These are phyloP conservation scores for Thozetella sp. DNA, from an alignment of 495 filamentous ascomycete species.

Conservation along the genomic window DNA sequence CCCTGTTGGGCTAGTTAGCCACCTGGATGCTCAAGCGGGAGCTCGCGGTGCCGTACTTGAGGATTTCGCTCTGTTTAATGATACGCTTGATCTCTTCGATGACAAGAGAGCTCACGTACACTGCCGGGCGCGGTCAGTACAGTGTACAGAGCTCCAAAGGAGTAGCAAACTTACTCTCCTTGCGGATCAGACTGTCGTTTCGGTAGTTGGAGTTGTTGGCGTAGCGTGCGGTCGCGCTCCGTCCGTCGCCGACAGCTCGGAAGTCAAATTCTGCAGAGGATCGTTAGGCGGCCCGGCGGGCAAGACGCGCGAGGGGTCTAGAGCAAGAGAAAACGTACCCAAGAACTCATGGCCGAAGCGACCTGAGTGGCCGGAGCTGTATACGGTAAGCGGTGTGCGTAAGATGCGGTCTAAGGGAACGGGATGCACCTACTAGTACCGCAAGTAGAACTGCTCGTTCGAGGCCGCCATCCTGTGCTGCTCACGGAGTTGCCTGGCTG, in stretches of 20 bases:
- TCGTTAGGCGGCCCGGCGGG: conserved; percentile 10
- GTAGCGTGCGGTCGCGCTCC: conserved; percentile 92
- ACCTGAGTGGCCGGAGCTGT: conserved; percentile 94
- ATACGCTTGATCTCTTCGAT: conserved; percentile 95
- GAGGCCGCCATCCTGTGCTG: conserved; percentile 29
- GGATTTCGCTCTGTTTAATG: conserved; percentile 96
- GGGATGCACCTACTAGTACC: conserved; percentile 81
- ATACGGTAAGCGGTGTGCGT: conserved; percentile 25
- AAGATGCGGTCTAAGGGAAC: background rate
- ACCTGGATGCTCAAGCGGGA: background rate
- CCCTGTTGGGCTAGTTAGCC: conserved; percentile 57
- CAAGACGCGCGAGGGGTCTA: background rate
- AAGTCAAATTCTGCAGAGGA: conserved; percentile 86
- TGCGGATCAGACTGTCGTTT: conserved; percentile 97
- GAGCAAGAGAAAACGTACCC: conserved; percentile 64
- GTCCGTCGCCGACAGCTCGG: conserved; percentile 88
- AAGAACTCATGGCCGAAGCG: conserved; percentile 99
- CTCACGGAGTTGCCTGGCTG: conserved; percentile 4
- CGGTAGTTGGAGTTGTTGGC: conserved; percentile 99
- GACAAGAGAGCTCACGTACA: conserved; percentile 94
- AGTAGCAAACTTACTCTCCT: conserved; percentile 82
- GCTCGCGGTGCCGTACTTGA: conserved; percentile 68
- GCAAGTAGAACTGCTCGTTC: conserved; percentile 87
- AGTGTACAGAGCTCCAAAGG: background rate
- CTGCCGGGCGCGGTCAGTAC: conserved; percentile 43